Conservation (phyloP, 2,329 filamentous ascomycete genomes). For the Botrytis pseudocinerea region DNA sequence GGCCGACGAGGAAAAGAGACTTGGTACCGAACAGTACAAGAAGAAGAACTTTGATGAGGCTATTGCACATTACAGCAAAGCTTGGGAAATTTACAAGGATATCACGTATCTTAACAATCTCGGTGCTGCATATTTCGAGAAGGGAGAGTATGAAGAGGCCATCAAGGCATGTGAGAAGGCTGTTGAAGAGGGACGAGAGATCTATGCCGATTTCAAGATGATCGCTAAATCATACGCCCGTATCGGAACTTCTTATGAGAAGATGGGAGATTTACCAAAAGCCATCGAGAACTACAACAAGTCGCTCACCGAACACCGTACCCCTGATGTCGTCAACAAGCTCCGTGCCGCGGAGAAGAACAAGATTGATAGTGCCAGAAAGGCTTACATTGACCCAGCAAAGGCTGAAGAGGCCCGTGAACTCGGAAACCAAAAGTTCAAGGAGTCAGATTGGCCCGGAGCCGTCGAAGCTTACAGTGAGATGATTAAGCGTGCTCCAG, state of each 20-base stretch:
- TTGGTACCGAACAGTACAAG: constrained; percentile 96
- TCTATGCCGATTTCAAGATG: constrained; percentile 95
- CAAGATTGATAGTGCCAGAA: constrained; percentile 72
- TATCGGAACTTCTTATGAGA: constrained; percentile 93
- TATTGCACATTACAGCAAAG: constrained; percentile 90
- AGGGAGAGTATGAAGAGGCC: constrained; percentile 86
- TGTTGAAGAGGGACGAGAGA: constrained; percentile 82
- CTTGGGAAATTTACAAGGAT: constrained; percentile 93
- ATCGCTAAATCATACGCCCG: constrained; percentile 98
- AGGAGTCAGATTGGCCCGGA: constrained; percentile 91
- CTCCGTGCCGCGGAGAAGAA: constrained; percentile 86
- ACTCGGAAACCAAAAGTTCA: constrained; percentile 95
- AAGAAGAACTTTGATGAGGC: constrained; percentile 95
- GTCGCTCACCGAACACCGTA: constrained; percentile 94
- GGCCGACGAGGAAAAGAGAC: constrained; percentile 90
- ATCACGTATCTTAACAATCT: constrained; percentile 98
- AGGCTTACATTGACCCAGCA: constrained; percentile 82
- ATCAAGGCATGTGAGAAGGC: constrained; percentile 88
- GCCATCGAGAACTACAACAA: constrained; percentile 91
- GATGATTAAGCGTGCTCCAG: constrained; percentile 93
- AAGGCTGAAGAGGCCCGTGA: constrained; percentile 96
- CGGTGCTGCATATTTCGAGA: constrained; percentile 91
- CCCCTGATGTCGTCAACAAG: constrained; percentile 89
- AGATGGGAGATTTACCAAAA: constrained; percentile 72
- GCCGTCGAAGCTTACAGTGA: constrained; percentile 93